Evolutionary conservation across 495 filamentous ascomycete species (phyloP).

Genomic region (Lasiosphaeria ovina): DNA sequence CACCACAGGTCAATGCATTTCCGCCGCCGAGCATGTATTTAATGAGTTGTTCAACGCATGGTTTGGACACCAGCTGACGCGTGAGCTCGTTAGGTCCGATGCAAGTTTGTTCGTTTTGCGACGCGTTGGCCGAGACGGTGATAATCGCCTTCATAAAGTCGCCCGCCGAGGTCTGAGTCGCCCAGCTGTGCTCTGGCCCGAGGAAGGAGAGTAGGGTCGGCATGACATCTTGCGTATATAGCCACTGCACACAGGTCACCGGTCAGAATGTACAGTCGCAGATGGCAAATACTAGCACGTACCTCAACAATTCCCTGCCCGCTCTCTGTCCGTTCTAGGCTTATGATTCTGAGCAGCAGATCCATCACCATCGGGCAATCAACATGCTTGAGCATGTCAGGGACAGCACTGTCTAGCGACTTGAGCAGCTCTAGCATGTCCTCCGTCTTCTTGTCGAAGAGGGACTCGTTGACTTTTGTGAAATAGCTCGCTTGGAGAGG

Average conservation of each 20-base stretch:
- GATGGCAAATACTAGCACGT: slow-evolving; percentile 31
- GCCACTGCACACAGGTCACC: slow-evolving; percentile 62
- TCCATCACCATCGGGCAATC: slow-evolving; percentile 99
- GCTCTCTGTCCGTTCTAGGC: slow-evolving; percentile 86
- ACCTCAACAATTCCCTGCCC: slow-evolving; percentile 95
- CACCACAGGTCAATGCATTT: slow-evolving; percentile 92
- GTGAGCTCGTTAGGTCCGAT: slow-evolving; percentile 98
- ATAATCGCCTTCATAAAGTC: slow-evolving; percentile 99
- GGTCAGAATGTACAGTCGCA: not conserved
- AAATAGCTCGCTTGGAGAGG: slow-evolving; percentile 95
- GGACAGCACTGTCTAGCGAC: slow-evolving; percentile 73
- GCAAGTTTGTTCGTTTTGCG: slow-evolving; percentile 94
- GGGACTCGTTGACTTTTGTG: slow-evolving; percentile 94
- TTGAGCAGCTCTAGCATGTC: slow-evolving; percentile 92
- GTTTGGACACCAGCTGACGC: slow-evolving; percentile 86
- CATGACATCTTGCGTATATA: slow-evolving; percentile 88
- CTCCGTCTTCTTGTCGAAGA: slow-evolving; percentile 95
- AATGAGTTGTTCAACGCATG: slow-evolving; percentile 79
- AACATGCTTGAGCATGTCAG: slow-evolving; percentile 86
- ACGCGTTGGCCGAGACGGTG: slow-evolving; percentile 97
- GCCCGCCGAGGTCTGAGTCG: slow-evolving; percentile 93
- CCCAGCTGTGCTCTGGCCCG: slow-evolving; percentile 72
- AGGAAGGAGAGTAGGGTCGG: slow-evolving; percentile 85
- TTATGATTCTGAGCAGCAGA: slow-evolving; percentile 94
- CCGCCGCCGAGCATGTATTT: slow-evolving; percentile 90